Evolutionary conservation across 306 rosid genomes (phyloP).

Genomic region (Inga leiocalycina): DNA sequence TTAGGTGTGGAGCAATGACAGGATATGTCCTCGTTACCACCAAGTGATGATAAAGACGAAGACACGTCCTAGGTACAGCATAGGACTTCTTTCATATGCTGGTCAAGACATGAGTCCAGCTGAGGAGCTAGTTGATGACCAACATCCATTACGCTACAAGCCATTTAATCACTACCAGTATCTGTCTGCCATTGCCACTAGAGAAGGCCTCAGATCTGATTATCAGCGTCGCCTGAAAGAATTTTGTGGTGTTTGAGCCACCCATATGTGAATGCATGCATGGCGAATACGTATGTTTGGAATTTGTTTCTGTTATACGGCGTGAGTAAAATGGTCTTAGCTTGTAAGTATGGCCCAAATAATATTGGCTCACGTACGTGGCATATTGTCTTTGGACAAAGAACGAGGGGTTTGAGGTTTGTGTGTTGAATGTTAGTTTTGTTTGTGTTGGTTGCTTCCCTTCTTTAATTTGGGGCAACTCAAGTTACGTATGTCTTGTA

Average conservation of each 20-base stretch:
- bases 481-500: not conserved
- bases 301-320: not conserved
- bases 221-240: slow-evolving; percentile 4
- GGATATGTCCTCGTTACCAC: slow-evolving; percentile 29
- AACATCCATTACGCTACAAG: slow-evolving; percentile 16
- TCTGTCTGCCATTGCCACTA: not conserved
- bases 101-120: not conserved
- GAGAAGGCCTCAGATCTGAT: not conserved
- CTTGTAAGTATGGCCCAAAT: not conserved
- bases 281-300: not conserved
- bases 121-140: slow-evolving; percentile 30
- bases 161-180: slow-evolving; percentile 25
- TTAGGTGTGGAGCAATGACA: slow-evolving; percentile 35
- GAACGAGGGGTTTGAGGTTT: not conserved
- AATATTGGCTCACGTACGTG: not conserved
- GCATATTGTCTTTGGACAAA: not conserved
- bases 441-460: not conserved
- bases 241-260: slow-evolving; percentile 25
- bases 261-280: not conserved
- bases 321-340: not conserved
- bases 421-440: not conserved
- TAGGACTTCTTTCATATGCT: slow-evolving; percentile 32
- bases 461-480: not conserved
- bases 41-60: slow-evolving; percentile 27
- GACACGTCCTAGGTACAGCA: slow-evolving; percentile 16